These are phyloP conservation scores for Raphanus sativus DNA, from an alignment of 345 rosid genomes.

Conservation along the genomic window DNA sequence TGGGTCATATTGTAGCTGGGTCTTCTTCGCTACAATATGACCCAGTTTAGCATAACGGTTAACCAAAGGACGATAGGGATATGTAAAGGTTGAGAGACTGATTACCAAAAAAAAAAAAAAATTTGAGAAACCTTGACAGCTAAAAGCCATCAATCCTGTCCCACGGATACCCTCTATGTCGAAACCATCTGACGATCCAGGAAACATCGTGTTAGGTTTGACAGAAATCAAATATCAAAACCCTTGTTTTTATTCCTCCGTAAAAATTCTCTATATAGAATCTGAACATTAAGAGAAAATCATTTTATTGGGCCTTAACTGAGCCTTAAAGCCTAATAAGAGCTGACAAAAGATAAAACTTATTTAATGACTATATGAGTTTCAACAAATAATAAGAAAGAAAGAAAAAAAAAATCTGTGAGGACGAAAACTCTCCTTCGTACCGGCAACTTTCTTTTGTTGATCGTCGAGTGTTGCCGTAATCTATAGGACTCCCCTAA, in stretches of 20 bases:
- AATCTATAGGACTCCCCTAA: not conserved
- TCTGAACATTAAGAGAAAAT: not conserved
- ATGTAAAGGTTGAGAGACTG: not conserved
- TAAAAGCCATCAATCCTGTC: too few relatives aligned
- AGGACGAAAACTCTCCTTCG: constrained; percentile 32
- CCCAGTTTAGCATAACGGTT: not conserved
- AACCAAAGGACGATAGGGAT: not conserved
- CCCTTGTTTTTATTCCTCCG: too few relatives aligned
- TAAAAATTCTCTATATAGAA: not conserved
- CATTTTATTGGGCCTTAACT: not conserved
- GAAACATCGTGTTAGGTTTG: too few relatives aligned
- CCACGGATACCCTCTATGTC: too few relatives aligned
- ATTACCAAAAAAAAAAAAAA: too few relatives aligned
- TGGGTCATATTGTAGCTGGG: too few relatives aligned
- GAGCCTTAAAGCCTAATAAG: not conserved
- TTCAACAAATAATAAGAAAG: not conserved
- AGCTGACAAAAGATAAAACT: not conserved
- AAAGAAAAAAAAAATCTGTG: constrained; percentile 6
- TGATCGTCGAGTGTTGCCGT: constrained; percentile 18
- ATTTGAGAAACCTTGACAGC: too few relatives aligned
- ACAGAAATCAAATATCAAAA: too few relatives aligned
- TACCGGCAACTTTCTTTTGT: constrained; percentile 29
- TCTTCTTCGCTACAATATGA: too few relatives aligned
- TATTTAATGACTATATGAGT: not conserved
- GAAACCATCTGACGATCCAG: too few relatives aligned